Evolutionary conservation across 345 rosid species (phyloP).

Genomic region (Eucalyptus viminalis): DNA sequence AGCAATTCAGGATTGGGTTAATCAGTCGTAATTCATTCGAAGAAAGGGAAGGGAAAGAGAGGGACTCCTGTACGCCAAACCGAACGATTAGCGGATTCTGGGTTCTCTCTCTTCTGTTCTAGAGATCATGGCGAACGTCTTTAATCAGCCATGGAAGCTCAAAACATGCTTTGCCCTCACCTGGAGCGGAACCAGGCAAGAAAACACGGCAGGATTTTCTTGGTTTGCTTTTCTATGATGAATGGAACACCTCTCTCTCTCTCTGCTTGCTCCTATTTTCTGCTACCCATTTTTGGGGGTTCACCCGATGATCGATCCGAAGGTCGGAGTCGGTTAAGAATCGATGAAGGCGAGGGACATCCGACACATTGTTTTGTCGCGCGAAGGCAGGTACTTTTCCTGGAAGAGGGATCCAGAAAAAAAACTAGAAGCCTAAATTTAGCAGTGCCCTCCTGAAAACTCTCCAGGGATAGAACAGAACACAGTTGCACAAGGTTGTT

Average conservation of each 20-base stretch:
- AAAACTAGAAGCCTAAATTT: neutral
- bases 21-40: neutral
- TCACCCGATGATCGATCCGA: neutral
- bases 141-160: constrained; percentile 5
- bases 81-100: neutral
- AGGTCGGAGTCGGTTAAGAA: neutral
- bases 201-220: constrained; percentile 2
- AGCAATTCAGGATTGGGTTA: neutral
- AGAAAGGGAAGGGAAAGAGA: neutral
- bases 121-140: neutral
- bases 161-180: neutral
- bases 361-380: neutral
- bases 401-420: neutral
- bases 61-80: neutral
- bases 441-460: neutral
- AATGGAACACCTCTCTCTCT: neutral
- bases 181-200: constrained; percentile 28
- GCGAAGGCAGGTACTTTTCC: neutral
- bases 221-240: neutral
- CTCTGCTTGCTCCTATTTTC: neutral
- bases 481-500: neutral
- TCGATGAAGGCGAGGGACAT: constrained; percentile 7
- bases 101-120: neutral
- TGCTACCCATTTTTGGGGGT: constrained; percentile 9
- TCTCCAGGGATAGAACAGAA: neutral